Evolutionary conservation across 2,329 filamentous ascomycete genomes (phyloP).

Genomic region (Ustilaginoidea virens): DNA sequence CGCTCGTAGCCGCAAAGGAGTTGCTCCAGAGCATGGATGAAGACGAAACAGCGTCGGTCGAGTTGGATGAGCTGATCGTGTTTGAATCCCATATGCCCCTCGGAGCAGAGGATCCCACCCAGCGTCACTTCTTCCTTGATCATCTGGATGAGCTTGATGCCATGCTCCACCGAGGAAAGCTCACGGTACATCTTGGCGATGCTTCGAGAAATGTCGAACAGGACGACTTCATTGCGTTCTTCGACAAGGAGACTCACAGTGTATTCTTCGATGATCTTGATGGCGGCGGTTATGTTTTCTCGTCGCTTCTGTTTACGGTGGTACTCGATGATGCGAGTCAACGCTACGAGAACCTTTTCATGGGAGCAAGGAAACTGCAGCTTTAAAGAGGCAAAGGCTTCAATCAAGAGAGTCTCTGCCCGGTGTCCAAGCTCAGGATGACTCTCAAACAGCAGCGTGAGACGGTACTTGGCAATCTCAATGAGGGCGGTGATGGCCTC

Average conservation of each 20-base stretch:
- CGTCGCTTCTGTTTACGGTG: conserved; percentile 5
- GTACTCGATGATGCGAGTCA: conserved; percentile 5
- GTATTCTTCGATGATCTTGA: conserved; percentile 6
- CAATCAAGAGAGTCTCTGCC: conserved; percentile 4
- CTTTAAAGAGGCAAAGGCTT: conserved; percentile 2
- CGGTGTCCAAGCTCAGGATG: conserved; percentile 4
- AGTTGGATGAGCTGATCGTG: conserved; percentile 3
- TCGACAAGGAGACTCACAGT: conserved; percentile 4
- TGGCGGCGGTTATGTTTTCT: conserved; percentile 3
- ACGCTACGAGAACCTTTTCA: conserved; percentile 4
- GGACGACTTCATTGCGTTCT: conserved; percentile 3
- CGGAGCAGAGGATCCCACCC: neutral
- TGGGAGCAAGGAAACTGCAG: conserved; percentile 1
- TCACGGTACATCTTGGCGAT: conserved; percentile 5
- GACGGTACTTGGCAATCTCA: conserved; percentile 3
- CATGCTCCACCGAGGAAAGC: conserved; percentile 5
- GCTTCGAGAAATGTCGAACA: conserved; percentile 3
- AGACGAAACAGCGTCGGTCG: conserved; percentile 6
- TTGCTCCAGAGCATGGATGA: conserved; percentile 5
- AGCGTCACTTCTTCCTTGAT: conserved; percentile 3
- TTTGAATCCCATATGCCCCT: conserved; percentile 2
- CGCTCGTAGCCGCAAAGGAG: conserved; percentile 5
- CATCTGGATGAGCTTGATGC: conserved; percentile 5
- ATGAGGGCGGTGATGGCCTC: conserved; percentile 3
- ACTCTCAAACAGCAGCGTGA: conserved; percentile 4